Conservation (phyloP, 352 stramenopile genomes). For the Phytophthora aleatoria region DNA sequence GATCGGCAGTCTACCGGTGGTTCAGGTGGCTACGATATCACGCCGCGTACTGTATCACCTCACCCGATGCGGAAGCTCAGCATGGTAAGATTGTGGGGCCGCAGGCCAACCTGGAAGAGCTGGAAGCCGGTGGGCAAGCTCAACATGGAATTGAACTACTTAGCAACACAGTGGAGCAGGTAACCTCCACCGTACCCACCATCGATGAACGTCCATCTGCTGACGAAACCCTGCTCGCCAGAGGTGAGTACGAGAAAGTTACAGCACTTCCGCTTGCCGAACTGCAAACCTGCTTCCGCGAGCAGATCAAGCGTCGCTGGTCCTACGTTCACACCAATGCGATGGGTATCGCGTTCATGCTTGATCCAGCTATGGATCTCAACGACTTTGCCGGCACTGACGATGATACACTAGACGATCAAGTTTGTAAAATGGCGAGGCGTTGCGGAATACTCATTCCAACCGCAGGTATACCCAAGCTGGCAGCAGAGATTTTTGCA, state of each 20-base stretch:
- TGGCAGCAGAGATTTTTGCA: neutral
- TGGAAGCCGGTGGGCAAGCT: neutral
- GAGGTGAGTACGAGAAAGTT: neutral
- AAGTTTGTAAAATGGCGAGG: slow-evolving; percentile 1
- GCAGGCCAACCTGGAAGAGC: neutral
- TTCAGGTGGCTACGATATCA: slow-evolving; percentile 3
- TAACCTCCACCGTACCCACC: neutral
- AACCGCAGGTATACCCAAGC: no score
- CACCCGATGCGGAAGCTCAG: neutral
- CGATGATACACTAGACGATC: slow-evolving; percentile 4
- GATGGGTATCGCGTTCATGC: slow-evolving; percentile 8
- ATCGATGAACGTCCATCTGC: neutral
- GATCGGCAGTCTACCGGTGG: neutral
- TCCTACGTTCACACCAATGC: slow-evolving; percentile 19
- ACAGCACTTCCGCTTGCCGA: slow-evolving; percentile 3
- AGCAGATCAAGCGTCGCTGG: slow-evolving; percentile 10
- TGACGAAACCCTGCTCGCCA: no score
- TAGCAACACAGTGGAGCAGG: no score
- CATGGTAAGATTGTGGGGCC: neutral
- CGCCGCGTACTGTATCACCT: neutral
- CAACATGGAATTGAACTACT: neutral
- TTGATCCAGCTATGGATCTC: slow-evolving; percentile 8
- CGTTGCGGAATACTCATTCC: neutral
- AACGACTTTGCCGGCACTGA: slow-evolving; percentile 15
- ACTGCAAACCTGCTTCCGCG: slow-evolving; percentile 6